phyloP scores from a whole-genome alignment of 2,329 filamentous ascomycete genomes.

The Lachnellula hyalina region DNA sequence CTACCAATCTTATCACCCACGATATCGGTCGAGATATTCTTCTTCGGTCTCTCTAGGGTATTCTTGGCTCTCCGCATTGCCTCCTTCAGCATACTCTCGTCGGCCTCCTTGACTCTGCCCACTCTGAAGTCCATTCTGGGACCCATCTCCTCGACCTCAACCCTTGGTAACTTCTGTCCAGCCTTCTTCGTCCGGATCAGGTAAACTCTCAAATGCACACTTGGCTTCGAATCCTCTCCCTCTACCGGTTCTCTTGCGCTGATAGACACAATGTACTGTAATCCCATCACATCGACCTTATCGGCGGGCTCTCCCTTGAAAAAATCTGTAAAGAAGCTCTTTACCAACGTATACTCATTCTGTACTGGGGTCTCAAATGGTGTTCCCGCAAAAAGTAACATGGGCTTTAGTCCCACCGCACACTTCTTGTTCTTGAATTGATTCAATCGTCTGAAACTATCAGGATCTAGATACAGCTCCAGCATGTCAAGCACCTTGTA shows the following conservation, averaged over 20 bases:
- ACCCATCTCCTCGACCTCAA: conserved; percentile 93
- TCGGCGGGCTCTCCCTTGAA: conserved; percentile 75
- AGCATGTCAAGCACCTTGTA: conserved; percentile 92
- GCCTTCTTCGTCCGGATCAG: conserved; percentile 80
- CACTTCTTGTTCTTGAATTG: conserved; percentile 75
- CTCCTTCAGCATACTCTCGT: conserved; percentile 77
- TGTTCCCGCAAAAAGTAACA: conserved; percentile 86
- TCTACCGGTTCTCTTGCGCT: conserved; percentile 60
- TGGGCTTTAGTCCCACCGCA: conserved; percentile 77
- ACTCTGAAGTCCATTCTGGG: conserved; percentile 89
- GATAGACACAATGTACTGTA: conserved; percentile 85
- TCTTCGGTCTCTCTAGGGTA: conserved; percentile 75
- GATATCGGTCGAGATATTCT: conserved; percentile 87
- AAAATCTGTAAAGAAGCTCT: conserved; percentile 82
- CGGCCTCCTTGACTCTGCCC: conserved; percentile 73
- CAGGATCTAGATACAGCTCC: conserved; percentile 76
- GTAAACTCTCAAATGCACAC: conserved; percentile 71
- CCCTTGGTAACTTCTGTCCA: conserved; percentile 79
- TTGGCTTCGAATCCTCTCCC: conserved; percentile 46
- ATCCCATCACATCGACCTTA: conserved; percentile 88
- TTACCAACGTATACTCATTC: conserved; percentile 78
- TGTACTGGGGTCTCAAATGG: conserved; percentile 78
- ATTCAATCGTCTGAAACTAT: conserved; percentile 61
- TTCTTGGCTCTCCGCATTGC: conserved; percentile 81
- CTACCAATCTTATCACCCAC: conserved; percentile 96